Conservation (phyloP, 75 land plant genomes). For the Chamaecyparis obtusa region DNA sequence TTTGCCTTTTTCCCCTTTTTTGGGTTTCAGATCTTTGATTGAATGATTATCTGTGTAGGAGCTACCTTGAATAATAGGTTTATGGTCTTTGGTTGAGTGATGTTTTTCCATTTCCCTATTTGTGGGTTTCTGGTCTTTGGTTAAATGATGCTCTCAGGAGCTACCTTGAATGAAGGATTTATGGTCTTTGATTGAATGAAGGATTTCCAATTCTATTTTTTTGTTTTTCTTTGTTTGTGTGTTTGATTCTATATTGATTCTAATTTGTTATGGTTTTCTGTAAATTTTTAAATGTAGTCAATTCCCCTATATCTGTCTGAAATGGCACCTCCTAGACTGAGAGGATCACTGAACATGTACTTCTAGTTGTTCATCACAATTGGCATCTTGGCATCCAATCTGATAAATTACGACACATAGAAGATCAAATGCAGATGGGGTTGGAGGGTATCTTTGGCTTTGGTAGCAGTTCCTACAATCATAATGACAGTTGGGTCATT, state of each 20-base stretch:
- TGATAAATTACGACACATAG: conserved; percentile 64
- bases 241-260: too few relatives aligned
- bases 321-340: conserved; percentile 66
- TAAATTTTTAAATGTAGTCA: too few relatives aligned
- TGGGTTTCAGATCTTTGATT: not conserved
- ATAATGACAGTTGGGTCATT: conserved; percentile 60
- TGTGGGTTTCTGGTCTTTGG: too few relatives aligned
- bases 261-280: too few relatives aligned
- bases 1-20: not conserved
- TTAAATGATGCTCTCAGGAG: too few relatives aligned
- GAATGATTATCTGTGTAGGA: conserved; percentile 20
- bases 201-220: too few relatives aligned
- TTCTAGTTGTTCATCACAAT: conserved; percentile 65
- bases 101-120: too few relatives aligned
- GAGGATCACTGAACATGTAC: conserved; percentile 73
- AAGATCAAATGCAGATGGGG: conserved; percentile 60
- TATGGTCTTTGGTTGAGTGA: too few relatives aligned
- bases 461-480: conserved; percentile 54
- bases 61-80: too few relatives aligned
- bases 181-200: too few relatives aligned
- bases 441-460: conserved; percentile 57
- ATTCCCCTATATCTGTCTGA: conserved; percentile 72
- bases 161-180: too few relatives aligned
- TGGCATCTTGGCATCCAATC: conserved; percentile 59
- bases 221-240: too few relatives aligned